Conservation (phyloP, 139 green algal genomes). For the Zygnema circumcarinatum region DNA sequence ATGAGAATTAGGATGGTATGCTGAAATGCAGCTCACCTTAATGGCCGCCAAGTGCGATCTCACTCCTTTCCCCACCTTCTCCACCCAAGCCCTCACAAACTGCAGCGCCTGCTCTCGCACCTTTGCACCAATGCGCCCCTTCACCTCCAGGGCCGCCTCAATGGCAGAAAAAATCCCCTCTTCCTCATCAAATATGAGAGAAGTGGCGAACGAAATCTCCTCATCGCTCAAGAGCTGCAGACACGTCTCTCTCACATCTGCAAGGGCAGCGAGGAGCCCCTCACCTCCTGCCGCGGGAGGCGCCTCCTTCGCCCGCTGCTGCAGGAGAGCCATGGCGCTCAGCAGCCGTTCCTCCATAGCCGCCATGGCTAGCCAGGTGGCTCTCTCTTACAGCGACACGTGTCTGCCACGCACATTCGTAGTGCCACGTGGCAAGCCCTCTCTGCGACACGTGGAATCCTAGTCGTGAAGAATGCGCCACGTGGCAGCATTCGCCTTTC, state of each 20-base stretch:
- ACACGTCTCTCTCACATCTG: not conserved
- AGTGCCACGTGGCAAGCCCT: too few species aligned
- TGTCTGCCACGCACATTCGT: too few species aligned
- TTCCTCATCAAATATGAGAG: not conserved
- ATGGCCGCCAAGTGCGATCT: not conserved
- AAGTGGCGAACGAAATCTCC: not conserved
- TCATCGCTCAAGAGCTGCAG: not conserved
- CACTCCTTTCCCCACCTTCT: not conserved
- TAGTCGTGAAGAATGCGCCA: too few species aligned
- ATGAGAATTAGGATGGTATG: not conserved
- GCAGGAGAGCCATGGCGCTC: not conserved
- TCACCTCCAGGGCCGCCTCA: not conserved
- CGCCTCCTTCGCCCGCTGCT: not conserved
- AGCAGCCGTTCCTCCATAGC: not conserved
- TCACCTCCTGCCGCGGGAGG: not conserved
- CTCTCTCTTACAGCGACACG: too few species aligned
- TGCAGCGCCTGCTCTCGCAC: not conserved
- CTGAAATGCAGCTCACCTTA: not conserved
- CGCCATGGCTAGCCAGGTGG: too few species aligned
- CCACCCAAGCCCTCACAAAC: not conserved
- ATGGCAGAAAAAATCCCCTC: not conserved
- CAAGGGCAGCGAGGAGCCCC: not conserved
- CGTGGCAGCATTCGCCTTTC: too few species aligned
- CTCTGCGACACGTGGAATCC: too few species aligned
- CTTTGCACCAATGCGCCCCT: not conserved